Base-by-base conservation (phyloP, 306 rosid species). In the Gastrolobium bilobum region DNA sequence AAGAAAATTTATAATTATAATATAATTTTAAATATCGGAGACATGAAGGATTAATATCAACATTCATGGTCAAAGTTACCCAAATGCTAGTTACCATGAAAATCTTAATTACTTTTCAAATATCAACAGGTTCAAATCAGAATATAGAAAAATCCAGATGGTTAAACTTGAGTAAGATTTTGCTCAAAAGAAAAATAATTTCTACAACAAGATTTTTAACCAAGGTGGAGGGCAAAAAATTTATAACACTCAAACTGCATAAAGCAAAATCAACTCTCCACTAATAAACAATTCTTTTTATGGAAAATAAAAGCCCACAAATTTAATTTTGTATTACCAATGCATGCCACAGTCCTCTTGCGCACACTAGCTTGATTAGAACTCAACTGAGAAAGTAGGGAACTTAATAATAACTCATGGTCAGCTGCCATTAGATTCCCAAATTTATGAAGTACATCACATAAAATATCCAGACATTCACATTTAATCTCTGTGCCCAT, bases 341-440 rank as follows among this genome's bases (percentile, higher is more conserved):
- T 91, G 81, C 98, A 94, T 58, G 98, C 87, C 72, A 94, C 97
- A 10, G 93, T 86, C 85, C 89, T 94, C 91, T 92, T 92, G 70
- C 98, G 91, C 31, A 92, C 94, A 42, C 91, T 89, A 46, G 98
- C 97, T 76, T 94, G 98, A 84, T 92, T 94, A 81, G 94, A 94
- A 74, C 89, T 77, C 91, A 94, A 84, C 82, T 89, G 97, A 66
- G 98, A 89, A 81, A 94, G 89, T 61, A 94, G 86, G 46, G 98
- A 91, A 77, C 91, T 79, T 75, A 94, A 86, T 47, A 94, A 84
- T 75, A 75, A 87, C 75, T 85, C 97, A 10, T 94, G 97, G 39
- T 94, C 93, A 3, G 88, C 75, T 63, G 89, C 91, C 94, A 92
- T 90, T 81, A 92, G 86, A 84, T 78, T 89, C 42, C 98, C 98